A percentile compares a stretch with the other conserved stretches of the same genome.
phyloP scores from a whole-genome alignment of 768 basidiomycete genomes.

The Tylopilus rubrobrunneus region DNA sequence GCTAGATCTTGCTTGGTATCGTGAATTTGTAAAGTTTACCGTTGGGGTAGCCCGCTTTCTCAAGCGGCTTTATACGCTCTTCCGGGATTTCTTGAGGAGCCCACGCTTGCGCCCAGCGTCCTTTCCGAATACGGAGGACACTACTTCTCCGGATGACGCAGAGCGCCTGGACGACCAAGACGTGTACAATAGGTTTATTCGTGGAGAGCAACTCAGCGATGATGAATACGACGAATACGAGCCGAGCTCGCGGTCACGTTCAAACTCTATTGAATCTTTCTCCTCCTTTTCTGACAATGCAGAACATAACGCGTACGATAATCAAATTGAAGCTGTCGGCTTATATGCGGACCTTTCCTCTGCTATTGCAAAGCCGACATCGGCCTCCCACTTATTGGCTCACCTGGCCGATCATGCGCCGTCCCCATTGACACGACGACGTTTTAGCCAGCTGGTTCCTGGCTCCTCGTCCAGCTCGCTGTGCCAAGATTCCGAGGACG shows the following conservation, averaged over 20 bases:
- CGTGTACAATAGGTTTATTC: slow-evolving; percentile 54
- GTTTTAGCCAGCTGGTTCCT: slow-evolving; percentile 38
- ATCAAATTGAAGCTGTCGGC: slow-evolving; percentile 39
- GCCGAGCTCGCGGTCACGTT: slow-evolving; percentile 21
- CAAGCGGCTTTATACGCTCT: slow-evolving; percentile 17
- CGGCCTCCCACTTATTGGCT: slow-evolving; percentile 49
- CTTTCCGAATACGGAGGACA: slow-evolving; percentile 7
- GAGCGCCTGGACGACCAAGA: slow-evolving; percentile 32
- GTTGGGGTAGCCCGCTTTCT: slow-evolving; percentile 28
- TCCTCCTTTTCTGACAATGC: slow-evolving; percentile 28
- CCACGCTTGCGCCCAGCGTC: slow-evolving; percentile 8
- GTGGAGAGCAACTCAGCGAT: slow-evolving; percentile 52
- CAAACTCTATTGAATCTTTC: slow-evolving; percentile 16
- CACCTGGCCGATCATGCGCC: slow-evolving; percentile 45
- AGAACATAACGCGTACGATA: slow-evolving; percentile 29
- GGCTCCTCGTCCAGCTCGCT: slow-evolving; percentile 9
- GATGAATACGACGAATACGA: slow-evolving; percentile 44
- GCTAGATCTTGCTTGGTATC: slow-evolving; percentile 39
- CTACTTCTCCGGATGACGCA: slow-evolving; percentile 5
- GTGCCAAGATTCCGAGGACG: slow-evolving; percentile 17
- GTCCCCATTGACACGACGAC: slow-evolving; percentile 47
- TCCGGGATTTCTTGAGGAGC: slow-evolving; percentile 16
- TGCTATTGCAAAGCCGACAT: slow-evolving; percentile 28
- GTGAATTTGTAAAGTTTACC: slow-evolving; percentile 35
- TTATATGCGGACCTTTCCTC: slow-evolving; percentile 56